Evolutionary conservation across 169 alveolate genomes (phyloP), one percentile per base, ranked within the genome.

Genomic region (Plasmodium vivax): DNA sequence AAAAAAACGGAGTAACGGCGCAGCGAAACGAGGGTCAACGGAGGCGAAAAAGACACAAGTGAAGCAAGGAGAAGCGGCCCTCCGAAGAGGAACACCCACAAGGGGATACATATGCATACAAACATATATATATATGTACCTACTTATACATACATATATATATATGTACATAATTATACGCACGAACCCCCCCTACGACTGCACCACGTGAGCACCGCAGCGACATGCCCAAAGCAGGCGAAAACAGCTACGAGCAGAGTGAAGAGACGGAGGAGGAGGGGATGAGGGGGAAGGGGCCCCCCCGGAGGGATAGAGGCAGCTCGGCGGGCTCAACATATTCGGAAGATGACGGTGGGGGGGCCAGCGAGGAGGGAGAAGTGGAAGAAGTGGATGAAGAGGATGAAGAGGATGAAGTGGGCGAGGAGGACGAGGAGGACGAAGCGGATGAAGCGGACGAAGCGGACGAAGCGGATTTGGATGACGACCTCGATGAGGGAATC

Each of bases 381-480:
- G 79, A 41, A 2, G 45, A 68, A 1, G 83, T 72, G 16, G 83
- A 68, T 68, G 93, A 85, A 12, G 74, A 81, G 16, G 93, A 73
- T 3, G 84, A 72, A 23, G 92, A 30, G 14, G 92, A 51, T 23
- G 27, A 23, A 23, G 27, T 23, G 41, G 79, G 79, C 23, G 45
- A 14, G 1, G 93, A 19, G 36, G 75, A 16, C 2, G 74, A 12
- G 19, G 85, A 73, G 1, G 84, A 73, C 10, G 84, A 72, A 23
- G 92, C 43, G 14, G 92, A 51, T n/a, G n/a, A n/a, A n/a, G n/a
- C n/a, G 41, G 79, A 58, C 23, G 43, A 73, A 8, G 14, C 34
- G 14, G 79, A 16, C 2, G 54, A 85, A 7, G 16, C 1, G 45
- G 82, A 58, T 0, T 23, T n/a, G 2, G 85, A 75, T 14, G 93